Percentiles rank a stretch among this genome's conserved stretches.
phyloP scores from a whole-genome alignment of 805 yeast genomes.

The Cyberlindnera suaveolens region DNA sequence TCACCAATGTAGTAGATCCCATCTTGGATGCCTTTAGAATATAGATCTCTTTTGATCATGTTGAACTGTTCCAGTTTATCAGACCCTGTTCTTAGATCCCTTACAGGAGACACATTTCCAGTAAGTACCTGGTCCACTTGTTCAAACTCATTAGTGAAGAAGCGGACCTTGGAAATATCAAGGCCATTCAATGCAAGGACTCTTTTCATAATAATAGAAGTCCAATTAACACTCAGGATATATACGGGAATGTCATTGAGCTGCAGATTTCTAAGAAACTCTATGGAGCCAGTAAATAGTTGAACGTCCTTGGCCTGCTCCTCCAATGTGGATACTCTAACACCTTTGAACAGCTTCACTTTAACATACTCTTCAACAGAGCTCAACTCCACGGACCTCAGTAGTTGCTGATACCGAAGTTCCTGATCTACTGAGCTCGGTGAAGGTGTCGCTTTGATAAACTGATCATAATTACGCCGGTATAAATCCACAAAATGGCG shows the following conservation, averaged over 20 bases:
- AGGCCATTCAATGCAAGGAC: slow-evolving; percentile 22
- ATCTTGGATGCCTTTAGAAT: slow-evolving; percentile 12
- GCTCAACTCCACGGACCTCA: slow-evolving; percentile 39
- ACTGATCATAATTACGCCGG: slow-evolving; percentile 29
- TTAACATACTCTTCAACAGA: slow-evolving; percentile 39
- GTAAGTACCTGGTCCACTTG: slow-evolving; percentile 19
- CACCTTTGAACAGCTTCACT: slow-evolving; percentile 36
- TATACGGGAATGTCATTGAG: slow-evolving; percentile 29
- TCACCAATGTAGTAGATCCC: slow-evolving; percentile 51
- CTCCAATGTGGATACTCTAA: slow-evolving; percentile 27
- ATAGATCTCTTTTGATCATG: slow-evolving; percentile 14
- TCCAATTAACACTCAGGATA: slow-evolving; percentile 61
- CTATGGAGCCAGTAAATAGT: slow-evolving; percentile 30
- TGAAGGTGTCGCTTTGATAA: slow-evolving; percentile 24
- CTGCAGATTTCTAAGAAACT: slow-evolving; percentile 11
- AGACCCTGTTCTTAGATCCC: slow-evolving; percentile 42
- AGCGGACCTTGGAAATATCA: slow-evolving; percentile 19
- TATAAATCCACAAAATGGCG: slow-evolving; percentile 39
- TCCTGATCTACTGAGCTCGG: slow-evolving; percentile 35
- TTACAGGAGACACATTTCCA: not conserved
- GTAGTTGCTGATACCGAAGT: slow-evolving; percentile 36
- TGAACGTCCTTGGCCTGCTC: slow-evolving; percentile 31
- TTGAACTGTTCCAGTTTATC: slow-evolving; percentile 38
- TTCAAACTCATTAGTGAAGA: slow-evolving; percentile 48
- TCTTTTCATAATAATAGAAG: slow-evolving; percentile 38